Evolutionary conservation across 2,329 filamentous ascomycete species (phyloP).

Genomic region (Stylonectria norvegica): DNA sequence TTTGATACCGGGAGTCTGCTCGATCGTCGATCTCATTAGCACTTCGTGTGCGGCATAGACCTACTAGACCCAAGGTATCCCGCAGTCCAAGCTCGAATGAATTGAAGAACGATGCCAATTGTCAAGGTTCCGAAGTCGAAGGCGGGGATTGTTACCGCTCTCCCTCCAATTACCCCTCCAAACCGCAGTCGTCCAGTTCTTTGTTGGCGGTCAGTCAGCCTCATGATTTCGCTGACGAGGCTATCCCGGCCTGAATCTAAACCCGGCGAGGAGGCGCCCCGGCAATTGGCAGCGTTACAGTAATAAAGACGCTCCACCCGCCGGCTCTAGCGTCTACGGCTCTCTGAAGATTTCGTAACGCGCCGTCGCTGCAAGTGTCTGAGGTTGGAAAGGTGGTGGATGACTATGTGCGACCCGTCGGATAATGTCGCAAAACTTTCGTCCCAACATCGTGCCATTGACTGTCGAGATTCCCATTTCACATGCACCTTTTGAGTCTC

Average conservation of each 20-base stretch:
- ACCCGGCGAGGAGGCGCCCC: too few species aligned
- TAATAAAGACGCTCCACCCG: not conserved
- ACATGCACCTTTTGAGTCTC: not conserved
- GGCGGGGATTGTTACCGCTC: not conserved
- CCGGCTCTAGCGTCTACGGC: not conserved
- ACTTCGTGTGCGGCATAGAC: too few species aligned
- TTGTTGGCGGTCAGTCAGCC: constrained; percentile 29
- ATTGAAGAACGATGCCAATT: too few species aligned
- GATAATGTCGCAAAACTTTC: not conserved
- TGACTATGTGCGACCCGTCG: too few species aligned
- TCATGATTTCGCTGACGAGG: constrained; percentile 23
- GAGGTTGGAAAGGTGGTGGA: too few species aligned
- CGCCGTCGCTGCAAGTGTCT: not conserved
- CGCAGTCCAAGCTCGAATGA: too few species aligned
- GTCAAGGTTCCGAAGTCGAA: too few species aligned
- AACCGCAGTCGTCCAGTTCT: constrained; percentile 19
- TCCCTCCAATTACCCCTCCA: constrained; percentile 12
- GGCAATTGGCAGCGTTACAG: too few species aligned
- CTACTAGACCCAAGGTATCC: too few species aligned
- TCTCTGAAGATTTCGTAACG: not conserved
- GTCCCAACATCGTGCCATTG: not conserved
- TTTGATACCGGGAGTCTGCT: too few species aligned
- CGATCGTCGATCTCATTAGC: too few species aligned
- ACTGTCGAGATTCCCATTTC: not conserved
- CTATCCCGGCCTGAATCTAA: constrained; percentile 29